Percentiles rank a stretch among this genome's conserved stretches.
Evolutionary conservation across 2,329 filamentous ascomycete species (phyloP).

Genomic region (Aspergillus sp.): DNA sequence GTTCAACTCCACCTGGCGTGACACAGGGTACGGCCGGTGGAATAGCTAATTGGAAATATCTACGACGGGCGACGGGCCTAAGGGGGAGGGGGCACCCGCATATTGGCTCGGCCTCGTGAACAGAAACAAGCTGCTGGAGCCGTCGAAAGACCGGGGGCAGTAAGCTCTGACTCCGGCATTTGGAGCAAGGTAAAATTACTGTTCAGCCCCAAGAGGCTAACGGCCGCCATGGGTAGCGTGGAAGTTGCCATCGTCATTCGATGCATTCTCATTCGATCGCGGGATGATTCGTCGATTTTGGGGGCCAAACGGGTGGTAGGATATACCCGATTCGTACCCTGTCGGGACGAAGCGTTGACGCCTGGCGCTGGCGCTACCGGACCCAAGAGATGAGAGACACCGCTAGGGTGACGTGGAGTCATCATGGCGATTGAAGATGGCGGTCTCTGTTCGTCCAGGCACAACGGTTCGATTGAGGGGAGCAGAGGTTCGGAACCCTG

Average conservation of each 20-base stretch:
- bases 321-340: constrained; percentile 11
- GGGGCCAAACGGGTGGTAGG: constrained; percentile 12
- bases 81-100: background rate
- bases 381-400: constrained; percentile 6
- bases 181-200: constrained; percentile 9
- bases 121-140: constrained; percentile 8
- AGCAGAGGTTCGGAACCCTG: background rate
- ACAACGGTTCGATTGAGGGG: background rate
- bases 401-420: constrained; percentile 15
- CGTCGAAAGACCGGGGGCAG: constrained; percentile 5
- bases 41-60: constrained; percentile 1
- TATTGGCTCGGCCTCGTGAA: background rate
- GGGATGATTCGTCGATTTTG: constrained; percentile 8
- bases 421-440: constrained; percentile 3
- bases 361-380: constrained; percentile 4
- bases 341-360: constrained; percentile 6
- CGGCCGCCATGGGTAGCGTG: constrained; percentile 9
- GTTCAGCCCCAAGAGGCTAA: constrained; percentile 19
- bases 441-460: background rate
- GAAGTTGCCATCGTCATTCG: constrained; percentile 1
- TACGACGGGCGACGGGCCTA: constrained; percentile 3
- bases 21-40: background rate
- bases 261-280: constrained; percentile 1
- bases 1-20: constrained; percentile 8
- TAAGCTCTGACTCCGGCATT: constrained; percentile 11